A percentile compares a stretch with the other conserved stretches of the same genome.
Evolutionary conservation across 2,329 filamentous ascomycete genomes (phyloP).

Genomic region (Pseudogymnoascus sp.): DNA sequence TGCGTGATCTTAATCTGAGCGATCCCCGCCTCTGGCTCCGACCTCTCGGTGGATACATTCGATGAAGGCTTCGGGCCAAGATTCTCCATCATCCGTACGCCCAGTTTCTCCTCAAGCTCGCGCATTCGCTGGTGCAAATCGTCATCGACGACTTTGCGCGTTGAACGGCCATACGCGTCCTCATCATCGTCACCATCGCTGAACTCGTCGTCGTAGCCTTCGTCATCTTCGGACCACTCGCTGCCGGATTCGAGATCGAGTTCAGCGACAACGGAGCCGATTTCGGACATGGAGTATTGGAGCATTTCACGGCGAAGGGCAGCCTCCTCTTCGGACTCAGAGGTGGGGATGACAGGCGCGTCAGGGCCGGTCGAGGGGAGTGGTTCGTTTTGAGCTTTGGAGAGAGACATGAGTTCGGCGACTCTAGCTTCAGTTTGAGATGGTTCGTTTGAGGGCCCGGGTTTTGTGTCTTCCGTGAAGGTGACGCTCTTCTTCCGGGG

Average conservation of each 20-base stretch:
- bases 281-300: constrained; percentile 77
- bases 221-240: constrained; percentile 47
- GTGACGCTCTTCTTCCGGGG: constrained; percentile 50
- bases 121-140: constrained; percentile 72
- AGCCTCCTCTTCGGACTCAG: constrained; percentile 75
- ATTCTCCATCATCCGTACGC: constrained; percentile 48
- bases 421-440: constrained; percentile 33
- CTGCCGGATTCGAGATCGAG: constrained; percentile 69
- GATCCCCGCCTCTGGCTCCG: constrained; percentile 43
- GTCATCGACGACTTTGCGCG: constrained; percentile 58
- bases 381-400: constrained; percentile 44
- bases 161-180: constrained; percentile 69
- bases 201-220: constrained; percentile 45
- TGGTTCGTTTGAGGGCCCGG: constrained; percentile 25
- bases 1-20: constrained; percentile 47
- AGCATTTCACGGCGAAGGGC: constrained; percentile 80
- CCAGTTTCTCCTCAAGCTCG: constrained; percentile 70
- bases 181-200: constrained; percentile 50
- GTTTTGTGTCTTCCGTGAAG: constrained; percentile 54
- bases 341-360: constrained; percentile 54
- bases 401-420: constrained; percentile 49
- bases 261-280: constrained; percentile 87
- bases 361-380: constrained; percentile 21
- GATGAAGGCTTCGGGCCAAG: constrained; percentile 41
- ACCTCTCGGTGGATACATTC: constrained; percentile 24